Base-by-base conservation (phyloP, 2,329 filamentous ascomycete genomes). In the Diplodia sapinea region DNA sequence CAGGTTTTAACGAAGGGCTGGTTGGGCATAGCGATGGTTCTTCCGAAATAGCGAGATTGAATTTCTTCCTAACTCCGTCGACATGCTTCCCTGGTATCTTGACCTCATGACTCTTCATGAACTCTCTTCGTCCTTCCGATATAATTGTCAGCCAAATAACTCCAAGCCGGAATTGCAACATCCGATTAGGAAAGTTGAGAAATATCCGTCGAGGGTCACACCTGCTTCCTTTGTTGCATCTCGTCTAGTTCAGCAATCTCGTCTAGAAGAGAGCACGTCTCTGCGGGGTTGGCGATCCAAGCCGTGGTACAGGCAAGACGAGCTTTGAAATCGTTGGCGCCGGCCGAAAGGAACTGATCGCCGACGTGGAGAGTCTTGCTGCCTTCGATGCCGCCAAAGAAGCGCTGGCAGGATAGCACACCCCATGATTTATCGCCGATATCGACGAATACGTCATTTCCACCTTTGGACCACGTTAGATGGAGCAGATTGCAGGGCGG, bases 391-490 rank as follows among this genome's bases (percentile, higher is more conserved):
- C 84, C 87, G 4, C 91, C 91, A 77, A 97, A 97, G 83, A 93
- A 97, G 68, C 89, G 87, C 82, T 99, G 95, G 77, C 94, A 97
- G 4, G 94, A 93, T 40, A 91, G 86, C 2, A 99, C 95, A 71
- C 95, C 95, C 91, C 94, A 96, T 65, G 90, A 93, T 82, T 99
- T 99, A 81, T 99, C 95, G 67, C 95, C 95, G 75, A 99, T 97
- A 78, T 99, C 95, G 65, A 99, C 94, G 79, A 99, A 99, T 51
- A 98, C 93, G 78, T 99, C 95, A 70, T 95, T 94, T 12, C 95
- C 95, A 65, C 94, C 83, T 86, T 54, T 65, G 40, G n/a, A 33
- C 33, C 65, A 15, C 61, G 36, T 23, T 20, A 40, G 33, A 12
- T 33, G 36, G 36, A 5, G 20, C 13, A n/a, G 47, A 23, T 13